These are phyloP conservation scores for Phialophora expanda DNA, from an alignment of 2,329 filamentous ascomycete genomes.

Conservation along the genomic window DNA sequence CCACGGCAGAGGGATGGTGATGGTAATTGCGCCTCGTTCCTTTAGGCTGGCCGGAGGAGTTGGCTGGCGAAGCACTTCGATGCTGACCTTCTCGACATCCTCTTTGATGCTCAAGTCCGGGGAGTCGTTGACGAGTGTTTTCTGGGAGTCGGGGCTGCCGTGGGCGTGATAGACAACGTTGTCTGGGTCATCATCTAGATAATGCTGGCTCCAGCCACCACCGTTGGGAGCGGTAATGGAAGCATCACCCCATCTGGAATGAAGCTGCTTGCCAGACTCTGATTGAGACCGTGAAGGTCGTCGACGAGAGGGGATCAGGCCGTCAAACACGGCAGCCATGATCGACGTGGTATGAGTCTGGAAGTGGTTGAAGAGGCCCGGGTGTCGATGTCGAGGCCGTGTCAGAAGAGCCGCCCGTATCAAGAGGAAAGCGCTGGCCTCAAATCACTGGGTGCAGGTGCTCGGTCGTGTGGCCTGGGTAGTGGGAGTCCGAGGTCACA, in stretches of 20 bases:
- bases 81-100: slow-evolving; percentile 13
- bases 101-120: slow-evolving; percentile 23
- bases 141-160: slow-evolving; percentile 35
- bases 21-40: slow-evolving; percentile 32
- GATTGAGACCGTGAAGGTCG: slow-evolving; percentile 31
- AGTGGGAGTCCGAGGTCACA: neutral
- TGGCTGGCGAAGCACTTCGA: slow-evolving; percentile 14
- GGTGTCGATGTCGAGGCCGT: slow-evolving; percentile 3
- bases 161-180: slow-evolving; percentile 22
- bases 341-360: slow-evolving; percentile 1
- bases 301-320: slow-evolving; percentile 27
- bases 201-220: slow-evolving; percentile 48
- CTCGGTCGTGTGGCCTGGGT: neutral
- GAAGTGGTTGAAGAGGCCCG: neutral
- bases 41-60: slow-evolving; percentile 27
- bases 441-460: slow-evolving; percentile 12
- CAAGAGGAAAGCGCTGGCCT: slow-evolving; percentile 10
- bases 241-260: slow-evolving; percentile 50
- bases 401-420: slow-evolving; percentile 11
- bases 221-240: slow-evolving; percentile 49
- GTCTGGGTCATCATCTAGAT: slow-evolving; percentile 26
- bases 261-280: slow-evolving; percentile 38
- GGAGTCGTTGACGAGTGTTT: slow-evolving; percentile 33
- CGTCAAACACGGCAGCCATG: slow-evolving; percentile 33
- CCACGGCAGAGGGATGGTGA: slow-evolving; percentile 37